Evolutionary conservation across 2,329 filamentous ascomycete genomes (phyloP).

Genomic region (Alternaria angustiovoidea): DNA sequence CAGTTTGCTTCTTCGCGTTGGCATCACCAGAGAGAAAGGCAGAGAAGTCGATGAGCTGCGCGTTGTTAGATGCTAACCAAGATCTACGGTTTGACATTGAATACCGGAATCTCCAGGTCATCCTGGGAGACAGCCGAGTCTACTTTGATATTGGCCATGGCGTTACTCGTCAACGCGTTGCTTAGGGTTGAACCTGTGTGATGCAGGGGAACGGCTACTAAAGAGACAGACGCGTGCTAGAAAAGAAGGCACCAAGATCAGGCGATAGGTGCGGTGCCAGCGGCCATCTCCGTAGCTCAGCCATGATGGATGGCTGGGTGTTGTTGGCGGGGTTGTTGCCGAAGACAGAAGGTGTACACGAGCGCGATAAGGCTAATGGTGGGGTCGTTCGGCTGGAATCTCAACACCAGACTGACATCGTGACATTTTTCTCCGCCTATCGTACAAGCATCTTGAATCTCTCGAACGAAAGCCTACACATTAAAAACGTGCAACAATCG

Average conservation of each 20-base stretch:
- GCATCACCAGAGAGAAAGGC: conserved; percentile 72
- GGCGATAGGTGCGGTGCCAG: conserved; percentile 6
- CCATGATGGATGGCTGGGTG: conserved; percentile 22
- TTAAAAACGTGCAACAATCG: background rate
- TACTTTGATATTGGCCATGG: conserved; percentile 37
- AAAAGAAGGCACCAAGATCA: conserved; percentile 10
- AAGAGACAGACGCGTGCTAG: background rate
- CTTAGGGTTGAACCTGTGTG: background rate
- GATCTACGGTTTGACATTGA: background rate
- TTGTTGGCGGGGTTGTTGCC: conserved; percentile 25
- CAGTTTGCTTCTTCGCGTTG: conserved; percentile 69
- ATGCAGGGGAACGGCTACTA: background rate
- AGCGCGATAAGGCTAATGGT: conserved; percentile 33
- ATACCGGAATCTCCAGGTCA: conserved; percentile 50
- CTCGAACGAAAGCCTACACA: background rate
- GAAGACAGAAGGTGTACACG: conserved; percentile 40
- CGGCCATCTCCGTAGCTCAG: conserved; percentile 33
- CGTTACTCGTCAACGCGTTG: conserved; percentile 7
- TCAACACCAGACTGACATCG: conserved; percentile 18
- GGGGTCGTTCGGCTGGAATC: conserved; percentile 22
- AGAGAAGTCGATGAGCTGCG: conserved; percentile 79
- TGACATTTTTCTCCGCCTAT: background rate
- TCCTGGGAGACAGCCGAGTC: conserved; percentile 50
- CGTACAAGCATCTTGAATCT: background rate
- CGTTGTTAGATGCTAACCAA: background rate